Evolutionary conservation across 2,329 filamentous ascomycete species (phyloP).

Genomic region (Fusarium sp.): DNA sequence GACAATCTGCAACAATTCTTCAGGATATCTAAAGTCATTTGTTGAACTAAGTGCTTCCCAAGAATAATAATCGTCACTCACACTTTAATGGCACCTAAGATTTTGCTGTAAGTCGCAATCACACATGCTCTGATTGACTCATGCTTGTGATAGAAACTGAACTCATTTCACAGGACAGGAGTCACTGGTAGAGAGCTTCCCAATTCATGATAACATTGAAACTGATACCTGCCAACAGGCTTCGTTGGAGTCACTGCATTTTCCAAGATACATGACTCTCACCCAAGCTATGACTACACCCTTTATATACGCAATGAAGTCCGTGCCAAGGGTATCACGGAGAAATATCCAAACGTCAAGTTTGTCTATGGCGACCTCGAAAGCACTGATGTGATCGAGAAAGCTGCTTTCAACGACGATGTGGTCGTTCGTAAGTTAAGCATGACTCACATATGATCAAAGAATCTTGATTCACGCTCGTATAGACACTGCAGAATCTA

Average conservation of each 20-base stretch:
- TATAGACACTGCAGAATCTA: conserved; percentile 60
- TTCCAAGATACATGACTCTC: conserved; percentile 54
- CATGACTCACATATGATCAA: conserved; percentile 26
- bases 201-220: rapidly evolving
- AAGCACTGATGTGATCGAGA: conserved; percentile 58
- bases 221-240: conserved; percentile 46
- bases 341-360: conserved; percentile 59
- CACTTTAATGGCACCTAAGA: conserved; percentile 52
- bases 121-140: not conserved
- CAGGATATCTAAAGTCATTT: no score
- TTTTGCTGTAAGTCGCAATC: conserved; percentile 53
- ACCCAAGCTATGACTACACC: conserved; percentile 60
- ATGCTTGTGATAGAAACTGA: not conserved
- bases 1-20: not conserved
- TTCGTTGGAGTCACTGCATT: conserved; percentile 65
- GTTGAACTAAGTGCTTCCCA: not conserved
- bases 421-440: conserved; percentile 58
- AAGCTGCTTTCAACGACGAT: conserved; percentile 63
- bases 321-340: conserved; percentile 56
- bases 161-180: conserved; percentile 51
- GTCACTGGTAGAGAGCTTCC: conserved; percentile 52
- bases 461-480: not conserved
- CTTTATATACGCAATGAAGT: conserved; percentile 60
- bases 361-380: conserved; percentile 62
- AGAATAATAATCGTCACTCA: not conserved